These are phyloP conservation scores for Yamadazyma dushanensis DNA, from an alignment of 1,139 yeast species.

Conservation along the genomic window DNA sequence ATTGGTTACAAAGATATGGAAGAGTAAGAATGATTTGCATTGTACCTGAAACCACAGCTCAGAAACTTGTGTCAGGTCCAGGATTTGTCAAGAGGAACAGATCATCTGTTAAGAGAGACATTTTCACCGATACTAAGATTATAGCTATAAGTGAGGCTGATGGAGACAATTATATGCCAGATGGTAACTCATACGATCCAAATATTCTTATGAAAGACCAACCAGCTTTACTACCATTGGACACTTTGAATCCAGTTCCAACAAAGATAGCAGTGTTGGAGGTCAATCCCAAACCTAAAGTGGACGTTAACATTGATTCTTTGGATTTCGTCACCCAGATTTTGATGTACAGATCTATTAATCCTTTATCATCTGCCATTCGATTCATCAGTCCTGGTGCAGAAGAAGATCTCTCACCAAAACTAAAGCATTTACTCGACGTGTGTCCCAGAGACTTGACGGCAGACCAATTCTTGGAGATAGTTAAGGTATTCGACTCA, in stretches of 20 bases:
- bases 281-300: conserved; percentile 48
- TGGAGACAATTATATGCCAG: conserved; percentile 21
- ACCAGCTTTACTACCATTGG: conserved; percentile 31
- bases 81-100: conserved; percentile 51
- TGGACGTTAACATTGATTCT: conserved; percentile 48
- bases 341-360: conserved; percentile 52
- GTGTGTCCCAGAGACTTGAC: conserved; percentile 52
- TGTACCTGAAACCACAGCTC: conserved; percentile 59
- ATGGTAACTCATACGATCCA: conserved; percentile 39
- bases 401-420: conserved; percentile 50
- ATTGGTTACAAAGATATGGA: conserved; percentile 78
- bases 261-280: conserved; percentile 52
- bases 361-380: conserved; percentile 43
- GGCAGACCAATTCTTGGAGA: conserved; percentile 49
- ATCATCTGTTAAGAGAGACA: conserved; percentile 59
- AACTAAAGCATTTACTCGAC: conserved; percentile 23
- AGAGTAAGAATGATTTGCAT: conserved; percentile 69
- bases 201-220: conserved; percentile 37
- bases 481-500: conserved; percentile 53
- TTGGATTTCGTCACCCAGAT: conserved; percentile 70
- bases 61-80: conserved; percentile 56
- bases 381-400: conserved; percentile 82
- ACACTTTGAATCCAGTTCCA: conserved; percentile 24
- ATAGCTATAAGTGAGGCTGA: conserved; percentile 44
- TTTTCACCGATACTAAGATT: conserved; percentile 54